These are phyloP conservation scores for Russula sp. DNA, from an alignment of 768 basidiomycete species.

Conservation along the genomic window DNA sequence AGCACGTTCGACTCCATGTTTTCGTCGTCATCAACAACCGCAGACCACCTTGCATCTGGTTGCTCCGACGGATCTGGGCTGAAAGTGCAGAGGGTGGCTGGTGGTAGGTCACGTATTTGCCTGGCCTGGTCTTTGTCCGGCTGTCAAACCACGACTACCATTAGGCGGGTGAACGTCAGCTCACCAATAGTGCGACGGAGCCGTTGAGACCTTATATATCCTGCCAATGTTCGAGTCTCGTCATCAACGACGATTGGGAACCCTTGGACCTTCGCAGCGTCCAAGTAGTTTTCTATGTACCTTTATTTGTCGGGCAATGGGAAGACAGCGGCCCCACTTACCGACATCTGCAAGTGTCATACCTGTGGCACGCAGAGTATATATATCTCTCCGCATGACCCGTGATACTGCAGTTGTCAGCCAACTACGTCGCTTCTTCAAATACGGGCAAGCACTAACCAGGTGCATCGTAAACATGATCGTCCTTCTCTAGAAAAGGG, in stretches of 20 bases:
- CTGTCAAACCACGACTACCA: background rate
- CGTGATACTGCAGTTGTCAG: conserved; percentile 55
- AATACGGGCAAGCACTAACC: conserved; percentile 44
- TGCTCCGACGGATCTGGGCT: conserved; percentile 45
- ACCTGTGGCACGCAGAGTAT: conserved; percentile 66
- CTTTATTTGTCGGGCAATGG: background rate
- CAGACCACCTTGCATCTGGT: conserved; percentile 42
- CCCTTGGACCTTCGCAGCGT: conserved; percentile 74
- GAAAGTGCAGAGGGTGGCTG: conserved; percentile 72
- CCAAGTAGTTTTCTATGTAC: conserved; percentile 53
- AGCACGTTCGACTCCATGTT: conserved; percentile 62
- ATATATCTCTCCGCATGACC: conserved; percentile 82
- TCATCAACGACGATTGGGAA: conserved; percentile 80
- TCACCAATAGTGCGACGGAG: conserved; percentile 80
- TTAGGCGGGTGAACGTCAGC: background rate
- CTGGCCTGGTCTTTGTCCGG: conserved; percentile 58
- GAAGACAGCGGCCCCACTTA: conserved; percentile 34
- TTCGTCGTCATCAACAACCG: conserved; percentile 57
- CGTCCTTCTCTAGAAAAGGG: conserved; percentile 94
- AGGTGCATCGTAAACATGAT: conserved; percentile 84
- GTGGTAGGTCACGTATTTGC: conserved; percentile 52
- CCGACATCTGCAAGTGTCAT: conserved; percentile 76
- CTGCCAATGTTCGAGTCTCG: conserved; percentile 56
- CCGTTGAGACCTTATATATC: conserved; percentile 86
- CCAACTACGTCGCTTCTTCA: conserved; percentile 3